Conservation (phyloP, 306 rosid genomes). For the Elaeagnus macrophylla region DNA sequence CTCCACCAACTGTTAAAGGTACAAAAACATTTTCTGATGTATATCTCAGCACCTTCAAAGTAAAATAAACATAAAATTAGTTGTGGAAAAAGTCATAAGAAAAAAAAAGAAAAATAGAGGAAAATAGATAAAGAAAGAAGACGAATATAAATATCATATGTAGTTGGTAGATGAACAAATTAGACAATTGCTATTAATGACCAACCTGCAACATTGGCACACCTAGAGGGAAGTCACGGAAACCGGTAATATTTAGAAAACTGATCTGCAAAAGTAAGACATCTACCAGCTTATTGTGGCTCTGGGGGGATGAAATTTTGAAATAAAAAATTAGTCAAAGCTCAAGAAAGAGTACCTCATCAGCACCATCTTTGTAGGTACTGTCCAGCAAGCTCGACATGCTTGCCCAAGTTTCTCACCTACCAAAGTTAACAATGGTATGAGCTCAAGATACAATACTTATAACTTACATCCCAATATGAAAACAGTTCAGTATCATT, state of each 20-base stretch:
- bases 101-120: neutral
- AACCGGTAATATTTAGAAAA: constrained; percentile 88
- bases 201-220: constrained; percentile 98
- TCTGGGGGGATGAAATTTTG: neutral
- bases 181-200: neutral
- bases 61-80: constrained; percentile 13
- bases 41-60: constrained; percentile 63
- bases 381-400: constrained; percentile 90
- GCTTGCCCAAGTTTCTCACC: constrained; percentile 97
- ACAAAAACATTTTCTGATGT: constrained; percentile 94
- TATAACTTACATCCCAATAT: constrained; percentile 15
- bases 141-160: too few species aligned
- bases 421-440: constrained; percentile 19
- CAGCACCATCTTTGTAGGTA: constrained; percentile 92
- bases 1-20: constrained; percentile 96
- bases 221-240: constrained; percentile 93
- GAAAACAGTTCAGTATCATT: neutral
- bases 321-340: constrained; percentile 15
- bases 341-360: constrained; percentile 53
- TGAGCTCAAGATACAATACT: constrained; percentile 4
- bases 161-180: neutral
- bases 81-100: neutral
- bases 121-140: neutral
- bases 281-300: constrained; percentile 10
- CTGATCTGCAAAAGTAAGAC: constrained; percentile 52